Conservation (phyloP, 495 filamentous ascomycete species). For the Pseudomonodictys pantanalensis region DNA sequence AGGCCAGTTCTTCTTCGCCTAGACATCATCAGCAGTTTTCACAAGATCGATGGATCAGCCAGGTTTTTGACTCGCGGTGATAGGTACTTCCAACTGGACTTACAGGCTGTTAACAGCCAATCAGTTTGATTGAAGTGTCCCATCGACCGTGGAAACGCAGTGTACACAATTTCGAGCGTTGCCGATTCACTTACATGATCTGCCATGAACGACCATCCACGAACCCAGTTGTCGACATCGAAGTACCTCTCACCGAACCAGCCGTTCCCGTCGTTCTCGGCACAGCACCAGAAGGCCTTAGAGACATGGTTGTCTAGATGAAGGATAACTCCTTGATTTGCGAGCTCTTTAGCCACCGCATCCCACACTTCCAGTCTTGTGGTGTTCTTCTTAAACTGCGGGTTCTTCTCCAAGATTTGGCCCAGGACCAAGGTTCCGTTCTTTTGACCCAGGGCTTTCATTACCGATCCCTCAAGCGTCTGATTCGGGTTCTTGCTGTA, state of each 20-base stretch:
- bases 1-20: constrained; percentile 21
- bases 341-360: constrained; percentile 45
- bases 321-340: constrained; percentile 44
- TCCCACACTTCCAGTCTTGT: constrained; percentile 43
- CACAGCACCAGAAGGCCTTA: constrained; percentile 52
- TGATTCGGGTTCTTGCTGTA: constrained; percentile 39
- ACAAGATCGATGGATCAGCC: no score
- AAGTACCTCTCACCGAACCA: constrained; percentile 42
- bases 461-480: constrained; percentile 40
- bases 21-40: not conserved
- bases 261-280: constrained; percentile 52
- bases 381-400: constrained; percentile 44
- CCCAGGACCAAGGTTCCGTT: constrained; percentile 37
- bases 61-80: no score
- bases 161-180: no score
- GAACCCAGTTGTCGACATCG: constrained; percentile 21
- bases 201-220: constrained; percentile 17
- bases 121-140: no score
- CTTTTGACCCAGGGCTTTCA: constrained; percentile 41
- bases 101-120: no score
- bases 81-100: no score
- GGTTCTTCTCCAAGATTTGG: constrained; percentile 40
- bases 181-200: constrained; percentile 17
- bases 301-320: constrained; percentile 54
- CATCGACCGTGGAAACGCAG: no score